Percentiles rank a stretch among this genome's conserved stretches.
Evolutionary conservation across 768 basidiomycete species (phyloP).

Genomic region (Termitomyces sp.): DNA sequence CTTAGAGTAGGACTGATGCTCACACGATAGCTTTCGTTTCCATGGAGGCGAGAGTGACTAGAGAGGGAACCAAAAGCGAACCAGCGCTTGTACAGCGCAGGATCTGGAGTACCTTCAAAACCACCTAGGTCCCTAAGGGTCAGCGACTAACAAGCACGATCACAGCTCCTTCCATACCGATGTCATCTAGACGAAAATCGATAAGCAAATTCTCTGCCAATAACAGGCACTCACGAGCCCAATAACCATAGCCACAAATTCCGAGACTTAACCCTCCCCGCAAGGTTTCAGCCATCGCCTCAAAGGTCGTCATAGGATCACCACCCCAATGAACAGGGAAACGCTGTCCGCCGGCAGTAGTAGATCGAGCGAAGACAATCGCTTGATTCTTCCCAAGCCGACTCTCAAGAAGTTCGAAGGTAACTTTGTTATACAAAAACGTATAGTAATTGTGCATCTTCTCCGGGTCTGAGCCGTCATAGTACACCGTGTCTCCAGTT

Average conservation of each 20-base stretch:
- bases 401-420: conserved; percentile 33
- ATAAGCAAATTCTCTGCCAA: background rate
- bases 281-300: conserved; percentile 44
- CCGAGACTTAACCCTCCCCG: conserved; percentile 38
- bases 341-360: conserved; percentile 39
- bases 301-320: conserved; percentile 40
- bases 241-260: conserved; percentile 37
- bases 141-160: background rate
- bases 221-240: conserved; percentile 23
- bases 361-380: conserved; percentile 39
- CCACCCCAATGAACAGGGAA: conserved; percentile 38
- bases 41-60: conserved; percentile 41
- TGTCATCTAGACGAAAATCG: conserved; percentile 26
- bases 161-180: conserved; percentile 27
- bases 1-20: background rate
- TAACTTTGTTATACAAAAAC: conserved; percentile 32
- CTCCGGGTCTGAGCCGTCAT: conserved; percentile 19
- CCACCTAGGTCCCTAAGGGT: conserved; percentile 10
- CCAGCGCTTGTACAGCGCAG: conserved; percentile 39
- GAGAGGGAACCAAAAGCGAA: conserved; percentile 32
- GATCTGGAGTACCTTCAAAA: conserved; percentile 30
- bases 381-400: conserved; percentile 33
- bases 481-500: conserved; percentile 31
- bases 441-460: conserved; percentile 20
- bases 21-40: conserved; percentile 41